A percentile compares a stretch with the other conserved stretches of the same genome.
Evolutionary conservation across 495 filamentous ascomycete species (phyloP).

Genomic region (Rhizodiscina lignyota): DNA sequence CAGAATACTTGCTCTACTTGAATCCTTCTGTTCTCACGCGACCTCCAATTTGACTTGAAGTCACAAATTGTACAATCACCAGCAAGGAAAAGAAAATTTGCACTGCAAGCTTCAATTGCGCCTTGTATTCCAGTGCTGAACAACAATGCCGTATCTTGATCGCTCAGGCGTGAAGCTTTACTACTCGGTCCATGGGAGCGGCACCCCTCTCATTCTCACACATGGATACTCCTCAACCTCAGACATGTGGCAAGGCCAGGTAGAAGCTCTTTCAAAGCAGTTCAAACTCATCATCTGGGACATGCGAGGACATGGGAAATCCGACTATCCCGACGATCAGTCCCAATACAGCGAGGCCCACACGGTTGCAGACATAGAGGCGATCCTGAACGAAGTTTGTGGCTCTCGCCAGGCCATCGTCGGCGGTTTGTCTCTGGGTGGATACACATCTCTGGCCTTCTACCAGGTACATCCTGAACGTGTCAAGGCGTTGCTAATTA

Average conservation of each 20-base stretch:
- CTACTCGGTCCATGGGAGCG: conserved; percentile 10
- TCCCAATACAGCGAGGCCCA: conserved; percentile 10
- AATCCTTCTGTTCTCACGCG: no score
- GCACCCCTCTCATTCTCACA: conserved; percentile 8
- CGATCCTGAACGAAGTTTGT: conserved; percentile 6
- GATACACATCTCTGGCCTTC: conserved; percentile 13
- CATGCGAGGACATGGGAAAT: conserved; percentile 12
- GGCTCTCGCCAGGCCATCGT: conserved; percentile 6
- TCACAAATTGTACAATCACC: no score
- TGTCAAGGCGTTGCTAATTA: conserved; percentile 8
- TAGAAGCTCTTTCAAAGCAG: conserved; percentile 4
- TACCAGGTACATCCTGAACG: conserved; percentile 8
- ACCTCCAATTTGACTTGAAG: no score
- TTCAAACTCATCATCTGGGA: conserved; percentile 10
- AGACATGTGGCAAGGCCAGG: conserved; percentile 13
- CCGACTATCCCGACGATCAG: conserved; percentile 8
- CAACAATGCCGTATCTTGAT: not conserved
- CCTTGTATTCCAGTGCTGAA: no score
- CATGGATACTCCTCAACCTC: conserved; percentile 13
- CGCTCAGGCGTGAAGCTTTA: conserved; percentile 3
- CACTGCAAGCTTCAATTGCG: no score
- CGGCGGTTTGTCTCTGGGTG: conserved; percentile 11
- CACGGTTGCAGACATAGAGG: conserved; percentile 11
- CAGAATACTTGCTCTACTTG: no score
- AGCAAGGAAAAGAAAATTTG: no score